A percentile compares a stretch with the other conserved stretches of the same genome.
phyloP scores from a whole-genome alignment of 73 alveolate species.

The Uronychia binucleata region DNA sequence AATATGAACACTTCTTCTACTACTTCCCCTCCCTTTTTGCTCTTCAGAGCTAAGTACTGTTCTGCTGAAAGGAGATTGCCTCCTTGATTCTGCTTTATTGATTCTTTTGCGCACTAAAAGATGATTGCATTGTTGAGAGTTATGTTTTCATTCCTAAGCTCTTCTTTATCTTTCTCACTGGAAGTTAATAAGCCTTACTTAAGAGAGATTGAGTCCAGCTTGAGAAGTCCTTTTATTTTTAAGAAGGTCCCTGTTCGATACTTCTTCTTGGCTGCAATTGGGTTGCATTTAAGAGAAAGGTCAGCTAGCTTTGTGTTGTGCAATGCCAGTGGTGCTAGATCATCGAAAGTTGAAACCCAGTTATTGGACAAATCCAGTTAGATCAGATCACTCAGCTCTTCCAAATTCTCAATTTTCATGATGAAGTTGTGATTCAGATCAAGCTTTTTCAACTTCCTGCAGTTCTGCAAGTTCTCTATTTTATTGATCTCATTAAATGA shows the following conservation, averaged over 20 bases:
- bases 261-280: constrained; percentile 66
- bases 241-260: constrained; percentile 48
- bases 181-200: background rate
- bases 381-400: constrained; percentile 52
- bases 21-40: background rate
- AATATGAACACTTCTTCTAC: background rate
- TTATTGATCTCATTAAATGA: constrained; percentile 87
- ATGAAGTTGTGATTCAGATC: constrained; percentile 90
- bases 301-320: constrained; percentile 18
- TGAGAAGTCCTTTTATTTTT: constrained; percentile 26
- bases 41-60: background rate
- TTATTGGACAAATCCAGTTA: constrained; percentile 61
- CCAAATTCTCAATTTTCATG: constrained; percentile 77
- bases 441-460: constrained; percentile 72
- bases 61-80: background rate
- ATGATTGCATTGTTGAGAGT: constrained; percentile 23
- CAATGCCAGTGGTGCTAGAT: background rate
- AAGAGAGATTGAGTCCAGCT: constrained; percentile 45
- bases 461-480: constrained; percentile 79
- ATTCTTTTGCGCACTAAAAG: constrained; percentile 38
- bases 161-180: constrained; percentile 59
- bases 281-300: constrained; percentile 68
- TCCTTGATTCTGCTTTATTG: background rate
- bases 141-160: constrained; percentile 7
- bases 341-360: constrained; percentile 27